Conservation (phyloP, 495 filamentous ascomycete species). For the Penicillium taxi region DNA sequence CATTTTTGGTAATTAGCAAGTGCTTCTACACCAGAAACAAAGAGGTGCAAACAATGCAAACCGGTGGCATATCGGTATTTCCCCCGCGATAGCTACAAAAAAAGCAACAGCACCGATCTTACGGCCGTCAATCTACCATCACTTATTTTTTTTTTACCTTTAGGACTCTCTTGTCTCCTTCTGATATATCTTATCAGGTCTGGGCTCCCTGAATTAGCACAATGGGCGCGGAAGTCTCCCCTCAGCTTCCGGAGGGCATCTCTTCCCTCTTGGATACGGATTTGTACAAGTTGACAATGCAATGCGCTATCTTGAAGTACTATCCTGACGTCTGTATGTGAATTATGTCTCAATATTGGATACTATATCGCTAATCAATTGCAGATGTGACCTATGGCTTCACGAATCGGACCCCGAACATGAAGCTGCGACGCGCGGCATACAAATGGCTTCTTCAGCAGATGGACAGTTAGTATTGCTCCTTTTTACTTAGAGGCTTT, state of each 20-base stretch:
- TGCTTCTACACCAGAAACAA: background rate
- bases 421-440: conserved; percentile 76
- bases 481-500: background rate
- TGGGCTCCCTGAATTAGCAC: conserved; percentile 8
- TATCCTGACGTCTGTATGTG: conserved; percentile 69
- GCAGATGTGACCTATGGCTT: conserved; percentile 78
- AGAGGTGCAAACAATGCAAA: conserved; percentile 30
- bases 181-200: conserved; percentile 4
- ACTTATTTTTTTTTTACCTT: no score
- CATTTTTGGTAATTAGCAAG: no score
- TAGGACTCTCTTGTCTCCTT: background rate
- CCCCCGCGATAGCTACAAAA: conserved; percentile 14
- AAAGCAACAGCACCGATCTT: no score
- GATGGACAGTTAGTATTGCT: conserved; percentile 55
- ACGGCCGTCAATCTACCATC: no score
- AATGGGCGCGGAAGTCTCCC: conserved; percentile 26
- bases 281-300: conserved; percentile 98
- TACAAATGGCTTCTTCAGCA: conserved; percentile 81
- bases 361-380: conserved; percentile 12
- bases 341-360: background rate
- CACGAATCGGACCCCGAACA: conserved; percentile 89
- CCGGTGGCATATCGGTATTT: conserved; percentile 9
- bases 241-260: conserved; percentile 55
- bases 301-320: conserved; percentile 87
- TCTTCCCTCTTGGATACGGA: conserved; percentile 93